Conservation (phyloP, 768 basidiomycete genomes). For the Mycena vulgaris region DNA sequence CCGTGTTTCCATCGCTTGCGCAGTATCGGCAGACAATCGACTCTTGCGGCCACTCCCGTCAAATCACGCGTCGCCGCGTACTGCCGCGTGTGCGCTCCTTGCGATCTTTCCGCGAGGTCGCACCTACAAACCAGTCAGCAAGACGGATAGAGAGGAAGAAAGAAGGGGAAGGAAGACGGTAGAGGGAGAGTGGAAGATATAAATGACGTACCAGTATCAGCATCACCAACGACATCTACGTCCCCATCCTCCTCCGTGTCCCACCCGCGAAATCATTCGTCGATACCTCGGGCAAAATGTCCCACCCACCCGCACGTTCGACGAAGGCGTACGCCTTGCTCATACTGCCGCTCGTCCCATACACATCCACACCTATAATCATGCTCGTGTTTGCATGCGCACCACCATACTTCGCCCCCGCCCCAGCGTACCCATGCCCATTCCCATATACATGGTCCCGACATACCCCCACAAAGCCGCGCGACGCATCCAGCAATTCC, state of each 20-base stretch:
- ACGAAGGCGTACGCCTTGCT: background rate
- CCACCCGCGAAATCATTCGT: slow-evolving; percentile 17
- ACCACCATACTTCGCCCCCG: too few species aligned
- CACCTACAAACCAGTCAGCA: background rate
- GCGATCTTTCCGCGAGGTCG: too few species aligned
- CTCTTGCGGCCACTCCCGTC: background rate
- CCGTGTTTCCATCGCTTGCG: slow-evolving; percentile 29
- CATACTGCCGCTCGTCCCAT: background rate
- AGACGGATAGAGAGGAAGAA: too few species aligned
- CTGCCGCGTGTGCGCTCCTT: background rate
- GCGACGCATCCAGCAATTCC: too few species aligned
- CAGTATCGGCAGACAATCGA: slow-evolving; percentile 24
- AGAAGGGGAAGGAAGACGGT: background rate
- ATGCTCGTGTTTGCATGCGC: too few species aligned
- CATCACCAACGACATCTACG: slow-evolving; percentile 19
- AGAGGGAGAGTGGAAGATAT: background rate
- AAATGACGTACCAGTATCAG: background rate
- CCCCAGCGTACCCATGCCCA: too few species aligned
- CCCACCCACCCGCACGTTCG: background rate
- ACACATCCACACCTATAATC: too few species aligned
- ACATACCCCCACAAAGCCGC: too few species aligned
- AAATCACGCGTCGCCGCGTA: background rate
- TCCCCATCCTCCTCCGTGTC: slow-evolving; percentile 44
- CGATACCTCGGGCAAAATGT: background rate
- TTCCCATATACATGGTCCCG: too few species aligned